Evolutionary conservation across 306 rosid genomes (phyloP).

Genomic region (Lathyrus oleraceus): DNA sequence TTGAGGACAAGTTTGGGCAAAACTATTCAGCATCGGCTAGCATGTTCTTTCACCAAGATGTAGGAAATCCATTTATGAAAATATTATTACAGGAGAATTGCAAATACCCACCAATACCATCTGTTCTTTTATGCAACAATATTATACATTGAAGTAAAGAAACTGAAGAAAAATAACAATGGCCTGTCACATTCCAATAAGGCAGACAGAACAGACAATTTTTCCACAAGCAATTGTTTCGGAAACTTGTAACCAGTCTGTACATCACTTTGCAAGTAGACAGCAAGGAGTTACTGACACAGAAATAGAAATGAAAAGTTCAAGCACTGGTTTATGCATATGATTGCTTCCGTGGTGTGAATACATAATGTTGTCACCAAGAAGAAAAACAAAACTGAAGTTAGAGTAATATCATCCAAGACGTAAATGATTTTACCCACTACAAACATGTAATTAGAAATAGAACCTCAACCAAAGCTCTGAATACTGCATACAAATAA

Average conservation of each 20-base stretch:
- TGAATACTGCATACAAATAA: not conserved
- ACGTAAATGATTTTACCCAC: slow-evolving; percentile 7
- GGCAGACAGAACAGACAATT: slow-evolving; percentile 26
- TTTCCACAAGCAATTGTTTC: slow-evolving; percentile 18
- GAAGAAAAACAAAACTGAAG: not conserved
- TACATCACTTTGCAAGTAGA: slow-evolving; percentile 13
- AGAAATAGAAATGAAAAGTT: not conserved
- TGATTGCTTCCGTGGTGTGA: slow-evolving; percentile 1
- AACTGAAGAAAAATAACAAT: slow-evolving; percentile 11
- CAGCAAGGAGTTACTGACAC: slow-evolving; percentile 8
- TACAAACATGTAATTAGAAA: slow-evolving; percentile 8
- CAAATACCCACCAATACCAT: not conserved
- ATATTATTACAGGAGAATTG: not conserved
- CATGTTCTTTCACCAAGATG: slow-evolving; percentile 28
- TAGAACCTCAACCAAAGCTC: slow-evolving; percentile 8
- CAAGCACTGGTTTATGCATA: not conserved
- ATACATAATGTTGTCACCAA: slow-evolving; percentile 9
- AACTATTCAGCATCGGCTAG: slow-evolving; percentile 24
- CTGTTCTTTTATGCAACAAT: slow-evolving; percentile 8
- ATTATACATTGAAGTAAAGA: slow-evolving; percentile 19
- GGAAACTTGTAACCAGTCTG: slow-evolving; percentile 15
- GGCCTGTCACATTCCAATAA: slow-evolving; percentile 22
- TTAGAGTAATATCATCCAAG: not conserved
- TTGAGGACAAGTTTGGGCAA: slow-evolving; percentile 24
- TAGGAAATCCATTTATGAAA: slow-evolving; percentile 6